Conservation (phyloP, 2,329 filamentous ascomycete genomes). For the Epichloe sp. region DNA sequence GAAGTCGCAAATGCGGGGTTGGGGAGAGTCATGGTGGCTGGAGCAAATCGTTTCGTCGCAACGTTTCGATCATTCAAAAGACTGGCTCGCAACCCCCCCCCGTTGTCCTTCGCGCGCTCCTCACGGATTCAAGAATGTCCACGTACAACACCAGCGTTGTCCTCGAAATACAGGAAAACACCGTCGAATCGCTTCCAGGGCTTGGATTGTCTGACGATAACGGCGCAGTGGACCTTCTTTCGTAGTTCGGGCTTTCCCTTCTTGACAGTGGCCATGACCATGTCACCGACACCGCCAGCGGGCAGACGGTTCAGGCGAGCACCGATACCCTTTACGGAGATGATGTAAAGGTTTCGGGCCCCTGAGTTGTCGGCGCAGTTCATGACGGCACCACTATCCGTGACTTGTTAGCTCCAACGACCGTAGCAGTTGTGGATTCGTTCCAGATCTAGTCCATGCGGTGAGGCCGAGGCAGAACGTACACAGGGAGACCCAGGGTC, state of each 20-base stretch:
- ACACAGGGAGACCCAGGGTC: slow-evolving; percentile 99
- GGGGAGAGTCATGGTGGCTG: background rate
- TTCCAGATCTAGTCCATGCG: slow-evolving; percentile 3
- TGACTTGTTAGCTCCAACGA: slow-evolving; percentile 6
- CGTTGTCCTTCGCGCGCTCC: background rate
- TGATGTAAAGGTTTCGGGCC: slow-evolving; percentile 98
- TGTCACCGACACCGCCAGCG: slow-evolving; percentile 95
- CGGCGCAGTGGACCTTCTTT: slow-evolving; percentile 99
- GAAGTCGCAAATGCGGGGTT: no score
- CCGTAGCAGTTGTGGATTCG: background rate
- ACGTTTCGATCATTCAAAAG: background rate
- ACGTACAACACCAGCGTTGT: slow-evolving; percentile 97
- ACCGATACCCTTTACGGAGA: slow-evolving; percentile 97
- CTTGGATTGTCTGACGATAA: slow-evolving; percentile 98
- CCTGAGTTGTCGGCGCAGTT: slow-evolving; percentile 99
- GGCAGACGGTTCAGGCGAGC: slow-evolving; percentile 95
- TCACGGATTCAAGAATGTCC: background rate
- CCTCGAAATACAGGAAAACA: slow-evolving; percentile 99
- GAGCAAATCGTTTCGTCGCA: background rate
- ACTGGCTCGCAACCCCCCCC: no score
- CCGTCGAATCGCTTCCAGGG: slow-evolving; percentile 98
- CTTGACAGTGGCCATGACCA: slow-evolving; percentile 99
- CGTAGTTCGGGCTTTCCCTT: slow-evolving; percentile 99
- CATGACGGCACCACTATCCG: slow-evolving; percentile 85
- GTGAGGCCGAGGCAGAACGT: slow-evolving; percentile 31